phyloP scores from a whole-genome alignment of 164 flowering plant genomes.

The Magnolia sinica region DNA sequence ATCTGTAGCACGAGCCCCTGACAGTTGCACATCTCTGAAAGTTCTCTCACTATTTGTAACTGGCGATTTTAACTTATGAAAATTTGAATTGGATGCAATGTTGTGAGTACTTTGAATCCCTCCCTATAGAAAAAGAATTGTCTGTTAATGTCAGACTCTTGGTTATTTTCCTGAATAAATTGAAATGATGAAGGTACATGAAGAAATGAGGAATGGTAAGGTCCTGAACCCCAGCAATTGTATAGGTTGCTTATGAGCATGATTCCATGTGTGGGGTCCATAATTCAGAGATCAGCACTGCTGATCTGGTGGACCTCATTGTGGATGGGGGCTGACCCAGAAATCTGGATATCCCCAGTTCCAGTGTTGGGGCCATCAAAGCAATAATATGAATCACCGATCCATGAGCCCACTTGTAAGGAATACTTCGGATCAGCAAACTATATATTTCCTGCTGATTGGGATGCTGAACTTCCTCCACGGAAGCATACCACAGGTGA shows the following conservation, averaged over 20 bases:
- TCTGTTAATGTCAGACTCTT: neutral
- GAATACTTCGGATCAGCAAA: too few relatives aligned
- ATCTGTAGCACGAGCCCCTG: slow-evolving; percentile 84
- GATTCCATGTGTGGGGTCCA: neutral
- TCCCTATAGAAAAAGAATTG: slow-evolving; percentile 35
- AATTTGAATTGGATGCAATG: slow-evolving; percentile 20
- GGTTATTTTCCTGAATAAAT: neutral
- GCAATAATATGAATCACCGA: neutral
- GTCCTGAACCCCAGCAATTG: too few relatives aligned
- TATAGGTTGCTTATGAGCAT: too few relatives aligned
- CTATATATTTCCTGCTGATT: too few relatives aligned
- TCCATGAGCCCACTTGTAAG: too few relatives aligned
- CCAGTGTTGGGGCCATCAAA: neutral
- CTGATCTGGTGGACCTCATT: neutral
- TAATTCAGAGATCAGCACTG: neutral
- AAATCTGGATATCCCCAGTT: neutral
- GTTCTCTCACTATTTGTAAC: slow-evolving; percentile 32
- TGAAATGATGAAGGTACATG: neutral
- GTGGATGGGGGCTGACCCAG: neutral
- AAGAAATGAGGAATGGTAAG: neutral
- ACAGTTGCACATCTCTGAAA: slow-evolving; percentile 46
- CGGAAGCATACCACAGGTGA: too few relatives aligned
- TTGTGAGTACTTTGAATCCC: slow-evolving; percentile 37
- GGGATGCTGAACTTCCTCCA: too few relatives aligned
- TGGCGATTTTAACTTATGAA: slow-evolving; percentile 38